These are phyloP conservation scores for Geranomyces variabilis DNA, from an alignment of 192 early-diverging fungal species.

Conservation along the genomic window DNA sequence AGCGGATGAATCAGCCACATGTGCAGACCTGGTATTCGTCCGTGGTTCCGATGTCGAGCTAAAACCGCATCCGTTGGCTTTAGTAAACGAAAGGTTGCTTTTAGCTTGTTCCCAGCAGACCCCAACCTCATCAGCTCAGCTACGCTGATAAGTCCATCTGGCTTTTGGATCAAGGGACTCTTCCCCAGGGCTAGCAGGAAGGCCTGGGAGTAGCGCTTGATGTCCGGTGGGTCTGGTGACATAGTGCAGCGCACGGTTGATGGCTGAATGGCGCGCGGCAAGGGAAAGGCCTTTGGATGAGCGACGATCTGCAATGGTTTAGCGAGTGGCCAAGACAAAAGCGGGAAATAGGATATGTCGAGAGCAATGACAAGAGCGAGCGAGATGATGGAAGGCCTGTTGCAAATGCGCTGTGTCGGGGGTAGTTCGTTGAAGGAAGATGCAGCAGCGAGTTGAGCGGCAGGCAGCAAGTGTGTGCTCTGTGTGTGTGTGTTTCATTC, in stretches of 20 bases:
- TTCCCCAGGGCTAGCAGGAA: conserved; percentile 29
- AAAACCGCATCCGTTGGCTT: not conserved
- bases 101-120: not conserved
- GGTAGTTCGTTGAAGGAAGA: too few relatives aligned
- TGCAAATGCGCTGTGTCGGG: too few relatives aligned
- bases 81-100: not conserved
- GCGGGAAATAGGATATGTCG: too few relatives aligned
- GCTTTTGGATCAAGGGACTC: conserved; percentile 30
- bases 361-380: too few relatives aligned
- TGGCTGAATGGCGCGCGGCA: too few relatives aligned
- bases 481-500: too few relatives aligned
- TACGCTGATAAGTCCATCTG: conserved; percentile 18
- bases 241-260: not conserved
- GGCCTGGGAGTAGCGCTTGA: conserved; percentile 29
- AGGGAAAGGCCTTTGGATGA: too few relatives aligned
- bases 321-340: too few relatives aligned
- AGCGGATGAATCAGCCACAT: conserved; percentile 6
- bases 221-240: not conserved
- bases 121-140: conserved; percentile 25
- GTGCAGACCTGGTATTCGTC: not conserved
- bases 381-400: too few relatives aligned
- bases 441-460: too few relatives aligned
- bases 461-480: too few relatives aligned
- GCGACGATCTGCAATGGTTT: too few relatives aligned
- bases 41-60: not conserved